A percentile compares a stretch with the other conserved stretches of the same genome.
Conservation (phyloP, 805 yeast genomes). For the Metschnikowia chrysomelidarum region DNA sequence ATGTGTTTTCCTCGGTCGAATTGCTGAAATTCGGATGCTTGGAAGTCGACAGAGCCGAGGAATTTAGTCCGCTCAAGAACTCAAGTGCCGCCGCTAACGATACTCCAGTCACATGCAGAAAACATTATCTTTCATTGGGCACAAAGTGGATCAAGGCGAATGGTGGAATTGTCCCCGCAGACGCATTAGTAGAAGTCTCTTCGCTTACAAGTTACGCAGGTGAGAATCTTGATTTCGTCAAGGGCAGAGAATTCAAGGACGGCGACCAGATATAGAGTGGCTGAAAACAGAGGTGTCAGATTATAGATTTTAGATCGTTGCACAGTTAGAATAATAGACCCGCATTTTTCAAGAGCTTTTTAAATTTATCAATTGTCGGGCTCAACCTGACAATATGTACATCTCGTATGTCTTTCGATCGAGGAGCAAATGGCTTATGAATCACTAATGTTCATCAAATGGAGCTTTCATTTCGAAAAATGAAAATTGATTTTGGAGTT, state of each 20-base stretch:
- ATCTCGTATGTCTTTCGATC: too few relatives aligned
- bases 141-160: constrained; percentile 68
- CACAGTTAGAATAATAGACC: not conserved
- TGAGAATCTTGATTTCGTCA: constrained; percentile 60
- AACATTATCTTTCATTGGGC: constrained; percentile 61
- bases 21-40: constrained; percentile 79
- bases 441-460: too few relatives aligned
- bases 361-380: too few relatives aligned
- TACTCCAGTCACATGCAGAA: constrained; percentile 78
- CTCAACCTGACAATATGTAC: too few relatives aligned
- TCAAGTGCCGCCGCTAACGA: constrained; percentile 81
- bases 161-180: constrained; percentile 61
- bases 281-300: not conserved
- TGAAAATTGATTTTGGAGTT: too few relatives aligned
- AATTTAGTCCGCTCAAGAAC: constrained; percentile 93
- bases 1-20: constrained; percentile 80
- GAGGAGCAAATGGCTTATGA: too few relatives aligned
- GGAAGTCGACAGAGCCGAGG: constrained; percentile 82
- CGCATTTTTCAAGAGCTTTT: too few relatives aligned
- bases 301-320: too few relatives aligned
- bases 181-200: constrained; percentile 68
- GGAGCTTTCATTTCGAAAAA: too few relatives aligned
- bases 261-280: constrained; percentile 25
- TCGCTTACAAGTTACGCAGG: constrained; percentile 73
- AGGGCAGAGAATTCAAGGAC: constrained; percentile 41